Evolutionary conservation across 1,284 basidiomycete genomes (phyloP), one percentile per base, ranked within the genome.

Genomic region (Sutorius eximius): DNA sequence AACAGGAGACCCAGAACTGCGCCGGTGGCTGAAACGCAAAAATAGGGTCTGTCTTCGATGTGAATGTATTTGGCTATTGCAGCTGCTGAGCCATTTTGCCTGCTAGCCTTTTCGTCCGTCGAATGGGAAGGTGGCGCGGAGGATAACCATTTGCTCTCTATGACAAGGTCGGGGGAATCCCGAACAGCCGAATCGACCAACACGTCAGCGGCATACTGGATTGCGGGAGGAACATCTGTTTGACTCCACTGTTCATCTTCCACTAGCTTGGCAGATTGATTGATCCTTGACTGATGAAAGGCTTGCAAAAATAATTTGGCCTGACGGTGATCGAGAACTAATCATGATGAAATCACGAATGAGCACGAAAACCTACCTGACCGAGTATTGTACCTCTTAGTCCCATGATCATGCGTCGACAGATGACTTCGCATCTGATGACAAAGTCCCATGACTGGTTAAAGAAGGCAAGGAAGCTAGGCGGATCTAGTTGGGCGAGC

Each of bases 231-330:
- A 2, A 97, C 86, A 52, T 97, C 95, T 32, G 59, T 68, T 36
- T 91, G 90, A 49, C 80, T 84, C 92, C 94, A 95, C 45, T 86
- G 86, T 64, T 96, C 94, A 61, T 95, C 91, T 69, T 96, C 93
- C 8, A 99, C 95, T 13, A 93, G 76, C 69, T 90, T 93, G 24
- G 95, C 94, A 5, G 91, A 92, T 57, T 82, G 82, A 2, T 87
- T 86, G 55, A 98, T 82, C 49, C 89, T 81, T n/a, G 78, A 73
- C 59, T 92, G 87, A 70, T 99, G 96, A 74, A 95, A 97, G 1
- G 78, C 73, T 61, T 91, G 86, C 29, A 99, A 75, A 76, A 95
- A 99, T 3, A 82, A 75, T 71, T 95, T 95, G 7, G 93, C 91
- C 85, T 95, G 40, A 43, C 36, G 30, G 38, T 16, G 15, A 24